Base-by-base conservation (phyloP, 768 basidiomycete species). In the Amanita rimosa region DNA sequence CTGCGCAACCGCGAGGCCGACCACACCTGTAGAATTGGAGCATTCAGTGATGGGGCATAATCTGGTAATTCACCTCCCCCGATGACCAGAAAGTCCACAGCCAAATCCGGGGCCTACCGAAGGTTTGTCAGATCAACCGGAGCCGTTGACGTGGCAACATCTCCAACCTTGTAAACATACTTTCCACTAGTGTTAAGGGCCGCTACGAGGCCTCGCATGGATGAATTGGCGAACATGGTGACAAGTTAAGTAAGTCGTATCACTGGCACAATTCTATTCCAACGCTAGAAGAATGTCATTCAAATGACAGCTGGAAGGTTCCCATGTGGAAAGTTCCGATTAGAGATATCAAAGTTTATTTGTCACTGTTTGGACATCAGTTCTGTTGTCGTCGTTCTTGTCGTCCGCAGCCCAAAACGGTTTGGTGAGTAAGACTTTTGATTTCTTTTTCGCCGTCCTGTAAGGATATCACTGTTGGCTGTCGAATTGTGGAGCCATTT, bases 1-100 rank as follows among this genome's bases (percentile, higher is more conserved):
- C 51, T 86, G 81, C 0, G 91, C 89, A 44, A 95, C 75, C 0
- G 92, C 88, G 31, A 99, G 72, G 0, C 95, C 95, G 13, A 94
- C 74, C 0, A 87, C 81, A 48, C 90, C 85, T 87, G 50, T 29
- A 6, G n/a, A 17, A 31, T 13, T 5, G 46, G 29, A 19, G 21
- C 9, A 19, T 43, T 37, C 22, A 13, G n/a, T 48, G 22, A 41
- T 31, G 21, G 39, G 37, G 46, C 47, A 35, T 39, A 21, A 38
- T 21, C 16, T 45, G 43, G n/a, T 27, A n/a, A 39, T 63, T 54
- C 54, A 78, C 92, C 95, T 68, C 84, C 95, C 9, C 95, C 95
- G 19, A 98, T 71, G 13, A 98, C 76, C 19, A 96, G 67, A 62
- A 86, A 83, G 60, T 98, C 95, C 26, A 94, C 80, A 1, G 67